A percentile compares a stretch with the other conserved stretches of the same genome.
Conservation (phyloP, 331 rosid genomes). For the Pyracantha coccinea region DNA sequence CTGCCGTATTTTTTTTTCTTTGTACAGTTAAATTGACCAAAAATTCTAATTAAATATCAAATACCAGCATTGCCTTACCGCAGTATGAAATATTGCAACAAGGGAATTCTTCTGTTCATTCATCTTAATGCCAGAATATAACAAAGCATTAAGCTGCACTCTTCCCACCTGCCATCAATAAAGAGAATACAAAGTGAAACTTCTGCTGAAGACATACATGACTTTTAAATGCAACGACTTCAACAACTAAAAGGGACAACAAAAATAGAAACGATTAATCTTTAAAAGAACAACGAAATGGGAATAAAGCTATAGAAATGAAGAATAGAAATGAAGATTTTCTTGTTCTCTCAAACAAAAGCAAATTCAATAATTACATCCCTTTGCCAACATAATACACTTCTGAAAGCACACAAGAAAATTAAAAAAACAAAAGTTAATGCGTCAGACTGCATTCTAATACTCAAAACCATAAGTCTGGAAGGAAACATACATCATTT, state of each 20-base stretch:
- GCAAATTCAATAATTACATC: no score
- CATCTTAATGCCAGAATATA: slow-evolving; percentile 95
- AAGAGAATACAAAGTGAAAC: slow-evolving; percentile 22
- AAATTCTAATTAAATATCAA: background rate
- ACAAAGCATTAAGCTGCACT: slow-evolving; percentile 78
- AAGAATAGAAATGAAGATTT: background rate
- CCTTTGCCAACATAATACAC: no score
- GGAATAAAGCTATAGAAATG: background rate
- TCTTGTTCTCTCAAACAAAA: no score
- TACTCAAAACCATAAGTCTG: slow-evolving; percentile 1
- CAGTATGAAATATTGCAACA: slow-evolving; percentile 85
- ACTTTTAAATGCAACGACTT: background rate
- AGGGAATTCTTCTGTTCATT: slow-evolving; percentile 78
- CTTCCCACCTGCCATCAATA: slow-evolving; percentile 70
- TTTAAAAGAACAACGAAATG: background rate
- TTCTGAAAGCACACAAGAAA: no score
- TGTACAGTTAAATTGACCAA: background rate
- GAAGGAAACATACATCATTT: slow-evolving; percentile 61
- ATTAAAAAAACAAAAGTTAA: no score
- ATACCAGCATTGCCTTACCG: slow-evolving; percentile 35
- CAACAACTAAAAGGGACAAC: background rate
- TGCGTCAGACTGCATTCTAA: background rate
- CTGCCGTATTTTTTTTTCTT: background rate
- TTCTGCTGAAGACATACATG: background rate
- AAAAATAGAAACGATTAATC: background rate